These are phyloP conservation scores for Colletotrichum ledebouriae DNA, from an alignment of 2,329 filamentous ascomycete genomes.

Conservation along the genomic window DNA sequence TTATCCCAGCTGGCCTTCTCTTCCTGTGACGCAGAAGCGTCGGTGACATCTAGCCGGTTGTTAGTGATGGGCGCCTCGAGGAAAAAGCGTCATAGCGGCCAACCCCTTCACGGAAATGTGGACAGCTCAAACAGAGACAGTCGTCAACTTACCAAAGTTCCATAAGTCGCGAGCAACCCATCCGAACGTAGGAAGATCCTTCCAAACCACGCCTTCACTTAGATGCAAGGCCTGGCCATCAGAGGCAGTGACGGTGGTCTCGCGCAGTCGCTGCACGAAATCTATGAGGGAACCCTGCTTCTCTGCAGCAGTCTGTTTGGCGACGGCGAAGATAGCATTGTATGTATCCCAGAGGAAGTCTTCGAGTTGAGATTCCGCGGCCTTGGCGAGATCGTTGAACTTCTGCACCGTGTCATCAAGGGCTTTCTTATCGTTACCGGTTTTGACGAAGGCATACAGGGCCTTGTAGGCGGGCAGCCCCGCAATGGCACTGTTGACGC, in stretches of 20 bases:
- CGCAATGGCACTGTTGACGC: conserved; percentile 13
- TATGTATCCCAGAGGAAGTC: conserved; percentile 46
- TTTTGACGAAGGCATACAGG: conserved; percentile 24
- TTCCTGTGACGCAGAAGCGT: conserved; percentile 39
- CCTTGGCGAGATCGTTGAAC: conserved; percentile 32
- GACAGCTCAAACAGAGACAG: not conserved
- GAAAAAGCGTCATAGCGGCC: no score
- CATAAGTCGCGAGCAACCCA: conserved; percentile 46
- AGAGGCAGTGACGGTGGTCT: conserved; percentile 38
- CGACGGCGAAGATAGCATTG: conserved; percentile 45
- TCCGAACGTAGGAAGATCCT: conserved; percentile 48
- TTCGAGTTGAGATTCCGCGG: conserved; percentile 26
- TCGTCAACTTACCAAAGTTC: conserved; percentile 47
- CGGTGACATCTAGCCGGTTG: conserved; percentile 37
- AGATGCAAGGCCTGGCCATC: conserved; percentile 44
- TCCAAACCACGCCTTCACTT: conserved; percentile 46
- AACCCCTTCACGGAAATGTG: not conserved
- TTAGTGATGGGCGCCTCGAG: not conserved
- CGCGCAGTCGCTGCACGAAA: conserved; percentile 43
- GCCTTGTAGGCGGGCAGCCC: conserved; percentile 35
- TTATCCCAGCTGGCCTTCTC: conserved; percentile 42
- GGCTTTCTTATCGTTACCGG: conserved; percentile 1
- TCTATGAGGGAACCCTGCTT: conserved; percentile 45
- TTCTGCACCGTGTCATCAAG: conserved; percentile 35
- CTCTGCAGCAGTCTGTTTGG: conserved; percentile 42